A percentile compares a stretch with the other conserved stretches of the same genome.
Evolutionary conservation across 345 rosid genomes (phyloP).

Genomic region (Gossypium ekmanianum): DNA sequence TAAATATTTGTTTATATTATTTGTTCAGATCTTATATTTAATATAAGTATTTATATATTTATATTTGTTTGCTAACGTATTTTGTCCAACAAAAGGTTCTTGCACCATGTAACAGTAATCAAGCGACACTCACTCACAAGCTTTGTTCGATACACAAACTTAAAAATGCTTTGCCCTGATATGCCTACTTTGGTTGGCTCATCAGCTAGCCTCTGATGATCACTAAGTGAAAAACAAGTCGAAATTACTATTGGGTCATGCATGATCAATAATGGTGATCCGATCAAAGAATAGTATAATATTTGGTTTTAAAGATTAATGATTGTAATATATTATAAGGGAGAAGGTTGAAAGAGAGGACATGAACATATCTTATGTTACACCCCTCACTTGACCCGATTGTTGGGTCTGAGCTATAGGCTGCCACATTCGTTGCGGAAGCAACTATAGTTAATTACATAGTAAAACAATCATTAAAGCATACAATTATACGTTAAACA

Average conservation of each 20-base stretch:
- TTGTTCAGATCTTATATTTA: too few species aligned
- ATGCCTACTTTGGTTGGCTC: not conserved
- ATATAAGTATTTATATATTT: too few species aligned
- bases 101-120: slow-evolving; percentile 13
- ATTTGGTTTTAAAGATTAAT: not conserved
- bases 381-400: too few species aligned
- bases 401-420: too few species aligned
- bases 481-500: too few species aligned
- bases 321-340: not conserved
- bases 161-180: not conserved
- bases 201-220: not conserved
- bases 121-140: slow-evolving; percentile 26
- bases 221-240: not conserved
- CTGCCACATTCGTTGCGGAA: too few species aligned
- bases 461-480: too few species aligned
- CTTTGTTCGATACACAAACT: not conserved
- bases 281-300: not conserved
- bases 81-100: not conserved
- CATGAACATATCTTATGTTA: too few species aligned
- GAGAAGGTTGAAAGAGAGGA: not conserved
- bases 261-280: not conserved
- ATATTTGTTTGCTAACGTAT: too few species aligned
- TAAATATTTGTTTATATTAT: too few species aligned
- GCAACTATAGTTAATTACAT: too few species aligned
- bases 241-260: not conserved